These are phyloP conservation scores for Eutrema japonicum DNA, from an alignment of 345 rosid genomes.

Conservation along the genomic window DNA sequence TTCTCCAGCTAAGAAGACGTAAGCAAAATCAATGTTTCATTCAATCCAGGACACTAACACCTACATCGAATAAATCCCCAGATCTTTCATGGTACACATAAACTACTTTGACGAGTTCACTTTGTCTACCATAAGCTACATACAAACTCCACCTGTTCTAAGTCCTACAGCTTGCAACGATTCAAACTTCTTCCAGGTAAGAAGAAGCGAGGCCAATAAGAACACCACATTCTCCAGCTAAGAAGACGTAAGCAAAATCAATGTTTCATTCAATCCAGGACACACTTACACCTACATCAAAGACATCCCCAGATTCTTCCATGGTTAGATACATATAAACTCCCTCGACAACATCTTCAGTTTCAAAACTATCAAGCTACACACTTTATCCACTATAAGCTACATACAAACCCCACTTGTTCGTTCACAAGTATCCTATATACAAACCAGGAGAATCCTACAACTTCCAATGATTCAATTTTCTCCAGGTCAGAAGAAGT, in stretches of 20 bases:
- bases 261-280: not conserved
- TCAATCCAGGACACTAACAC: conserved; percentile 18
- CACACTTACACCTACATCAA: not conserved
- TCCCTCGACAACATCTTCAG: conserved; percentile 5
- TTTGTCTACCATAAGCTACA: not conserved
- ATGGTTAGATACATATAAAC: not conserved
- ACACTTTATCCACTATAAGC: not conserved
- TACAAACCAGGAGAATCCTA: not conserved
- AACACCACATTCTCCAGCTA: not conserved
- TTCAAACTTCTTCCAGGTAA: conserved; percentile 5
- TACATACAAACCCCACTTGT: not conserved
- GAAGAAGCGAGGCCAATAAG: not conserved
- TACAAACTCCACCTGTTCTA: not conserved
- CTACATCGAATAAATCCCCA: not conserved
- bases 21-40: not conserved
- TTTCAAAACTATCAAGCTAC: conserved; percentile 7
- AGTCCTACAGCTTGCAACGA: not conserved
- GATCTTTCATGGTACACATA: not conserved
- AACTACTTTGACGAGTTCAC: not conserved
- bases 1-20: not conserved
- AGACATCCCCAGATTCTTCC: not conserved
- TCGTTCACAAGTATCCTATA: not conserved
- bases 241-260: not conserved
- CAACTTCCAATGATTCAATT: not conserved
- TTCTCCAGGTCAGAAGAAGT: not conserved